Evolutionary conservation across 306 rosid species (phyloP), one percentile per base, ranked within the genome.

Genomic region (Fragaria nilgerrensis): DNA sequence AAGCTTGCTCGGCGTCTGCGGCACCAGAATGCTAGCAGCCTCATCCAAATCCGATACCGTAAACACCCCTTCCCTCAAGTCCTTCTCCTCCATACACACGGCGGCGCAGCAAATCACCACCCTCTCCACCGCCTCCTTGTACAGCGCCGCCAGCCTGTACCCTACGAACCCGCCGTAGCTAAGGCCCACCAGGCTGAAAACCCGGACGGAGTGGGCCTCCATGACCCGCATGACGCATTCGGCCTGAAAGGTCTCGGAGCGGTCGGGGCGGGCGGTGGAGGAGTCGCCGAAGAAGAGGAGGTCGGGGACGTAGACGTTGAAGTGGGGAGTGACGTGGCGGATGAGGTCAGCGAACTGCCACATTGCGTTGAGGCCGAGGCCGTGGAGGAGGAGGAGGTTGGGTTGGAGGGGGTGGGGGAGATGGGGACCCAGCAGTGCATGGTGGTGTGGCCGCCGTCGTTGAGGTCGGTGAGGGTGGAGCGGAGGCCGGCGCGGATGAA

Each of bases 401-500:
- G 92, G 96, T 9, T 87, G 5, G 90, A 49, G 1, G 77, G 80
- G 36, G 41, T 47, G 10, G 19, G 87, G 79, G 59, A 71, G 34
- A 83, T 84, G n/a, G 98, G 98, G 20, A 85, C 88, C 98, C 97
- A 94, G 66, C 97, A 92, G 70, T 91, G 96, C 61, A 94, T 85
- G 32, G 80, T 17, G 43, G 97, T 92, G 43, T n/a, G n/a, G n/a
- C 9, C 45, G 47, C 94, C 97, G 29, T 92, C 97, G 41, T 83
- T 76, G 65, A 94, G 78, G 77, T 90, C 89, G 2, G 89, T 89
- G 41, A 68, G 56, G 25, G 88, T 73, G 27, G 96, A 84, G 41
- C 86, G 88, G 80, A 94, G 97, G 16, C 98, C 98, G 68, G 84
- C 83, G 15, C 82, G 81, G 23, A 70, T 9, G 88, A 94, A 94